Base-by-base conservation (phyloP, 768 basidiomycete species). In the Trametes meyenii region DNA sequence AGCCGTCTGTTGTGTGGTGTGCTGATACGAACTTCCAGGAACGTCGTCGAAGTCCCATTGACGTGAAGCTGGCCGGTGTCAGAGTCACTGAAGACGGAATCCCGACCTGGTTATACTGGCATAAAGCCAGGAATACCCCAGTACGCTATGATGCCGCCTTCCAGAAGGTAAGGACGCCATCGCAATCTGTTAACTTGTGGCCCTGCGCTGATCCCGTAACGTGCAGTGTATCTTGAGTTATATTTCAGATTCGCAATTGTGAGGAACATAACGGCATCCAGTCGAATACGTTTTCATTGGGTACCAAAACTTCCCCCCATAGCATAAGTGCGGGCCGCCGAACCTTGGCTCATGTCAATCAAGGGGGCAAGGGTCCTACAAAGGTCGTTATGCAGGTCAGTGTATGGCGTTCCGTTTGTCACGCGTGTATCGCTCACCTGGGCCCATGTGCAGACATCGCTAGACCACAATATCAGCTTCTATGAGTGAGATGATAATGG, bases 381-480 rank as follows among this genome's bases (percentile, higher is more conserved):
- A 78, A 60, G 85, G 83, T 3, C 79, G 83, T n/a, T 14, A 91
- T 92, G 90, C 79, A 77, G 61, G 89, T 89, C 69, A 70, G 86
- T 75, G 8, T 3, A 33, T 8, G 8, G 29, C 29, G 29, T 8
- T 33, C 29, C 45, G 35, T 53, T 10, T 59, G 64, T 64, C 29
- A 35, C 43, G 23, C 16, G 23, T 60, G 2, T 56, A 17, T 14
- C 24, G 17, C 12, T 52, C 24, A 14, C 42, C 29, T 45, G 36
- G 39, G 50, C 10, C 44, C 29, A 38, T 49, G 13, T 50, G 42
- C 62, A 89, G 87, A 88, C 88, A 17, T 85, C 87, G 2, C 73
- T 93, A 42, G 90, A 93, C 72, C 92, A 94, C 74, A 79, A 87
- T 38, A 85, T 94, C 60, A 89, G 83, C 77, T 94, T 86, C 72